These are phyloP conservation scores for Nicotiana obtusifolia DNA, from an alignment of 257 asterid genomes.

Conservation along the genomic window DNA sequence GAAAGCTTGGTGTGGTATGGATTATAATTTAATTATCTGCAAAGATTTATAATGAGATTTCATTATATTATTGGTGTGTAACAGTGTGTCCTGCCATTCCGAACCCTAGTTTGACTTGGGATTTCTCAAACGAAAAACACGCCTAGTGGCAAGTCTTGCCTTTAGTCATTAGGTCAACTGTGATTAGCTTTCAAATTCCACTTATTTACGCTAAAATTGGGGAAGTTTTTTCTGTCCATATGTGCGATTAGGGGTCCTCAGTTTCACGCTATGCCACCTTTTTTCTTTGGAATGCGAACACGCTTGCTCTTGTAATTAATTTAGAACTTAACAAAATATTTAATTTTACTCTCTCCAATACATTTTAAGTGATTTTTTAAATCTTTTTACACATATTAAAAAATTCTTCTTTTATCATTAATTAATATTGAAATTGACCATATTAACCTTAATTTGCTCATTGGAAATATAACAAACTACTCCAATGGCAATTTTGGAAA, in stretches of 20 bases:
- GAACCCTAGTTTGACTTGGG: conserved; percentile 1
- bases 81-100: background rate
- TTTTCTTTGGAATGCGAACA: background rate
- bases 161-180: no score
- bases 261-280: background rate
- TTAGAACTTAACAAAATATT: background rate
- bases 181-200: no score
- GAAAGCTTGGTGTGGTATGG: background rate
- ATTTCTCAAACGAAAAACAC: background rate
- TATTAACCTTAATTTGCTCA: no score
- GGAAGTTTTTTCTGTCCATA: background rate
- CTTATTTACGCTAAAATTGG: background rate
- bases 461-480: no score
- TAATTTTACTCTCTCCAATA: no score
- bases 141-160: background rate
- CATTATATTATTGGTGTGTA: background rate
- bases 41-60: background rate
- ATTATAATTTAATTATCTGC: background rate
- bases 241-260: background rate
- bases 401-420: no score
- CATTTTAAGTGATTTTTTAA: no score
- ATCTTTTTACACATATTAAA: no score
- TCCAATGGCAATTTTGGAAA: no score
- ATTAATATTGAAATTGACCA: no score
- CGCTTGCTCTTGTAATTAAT: no score